A percentile compares a stretch with the other conserved stretches of the same genome.
Conservation (phyloP, 2,329 filamentous ascomycete genomes). For the Colletotrichum sp. region DNA sequence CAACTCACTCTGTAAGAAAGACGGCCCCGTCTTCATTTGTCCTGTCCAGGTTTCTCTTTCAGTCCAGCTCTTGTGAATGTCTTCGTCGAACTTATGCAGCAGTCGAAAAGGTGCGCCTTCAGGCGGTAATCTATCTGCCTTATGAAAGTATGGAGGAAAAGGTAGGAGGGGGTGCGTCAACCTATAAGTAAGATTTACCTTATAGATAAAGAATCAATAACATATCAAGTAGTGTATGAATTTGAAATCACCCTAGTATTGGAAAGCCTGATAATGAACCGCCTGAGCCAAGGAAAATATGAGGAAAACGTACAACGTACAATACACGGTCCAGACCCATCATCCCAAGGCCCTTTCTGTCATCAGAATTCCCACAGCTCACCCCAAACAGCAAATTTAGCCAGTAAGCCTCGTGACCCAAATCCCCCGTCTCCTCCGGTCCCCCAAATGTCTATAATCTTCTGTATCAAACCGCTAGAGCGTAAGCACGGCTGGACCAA, state of each 20-base stretch:
- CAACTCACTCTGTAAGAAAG: too few species aligned
- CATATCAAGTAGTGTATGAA: neutral
- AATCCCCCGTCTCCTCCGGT: neutral
- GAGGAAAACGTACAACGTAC: neutral
- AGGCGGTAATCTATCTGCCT: too few species aligned
- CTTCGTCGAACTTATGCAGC: too few species aligned
- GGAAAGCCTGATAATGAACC: neutral
- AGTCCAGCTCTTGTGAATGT: too few species aligned
- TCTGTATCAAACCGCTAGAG: neutral
- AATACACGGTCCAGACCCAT: neutral
- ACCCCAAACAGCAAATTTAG: neutral
- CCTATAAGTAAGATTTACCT: too few species aligned
- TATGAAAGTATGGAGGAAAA: too few species aligned
- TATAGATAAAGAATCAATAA: too few species aligned
- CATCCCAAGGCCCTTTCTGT: neutral
- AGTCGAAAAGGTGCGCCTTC: too few species aligned
- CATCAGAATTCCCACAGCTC: neutral
- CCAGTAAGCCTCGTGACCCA: neutral
- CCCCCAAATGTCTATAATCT: neutral
- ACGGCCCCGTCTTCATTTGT: too few species aligned
- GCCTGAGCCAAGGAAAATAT: neutral
- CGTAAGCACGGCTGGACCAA: fast-evolving
- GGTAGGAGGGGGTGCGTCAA: too few species aligned
- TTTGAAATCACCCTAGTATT: neutral
- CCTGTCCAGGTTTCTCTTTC: too few species aligned